Conservation (phyloP, 192 early-diverging fungal species). For the Borealophlyctis nickersoniae region DNA sequence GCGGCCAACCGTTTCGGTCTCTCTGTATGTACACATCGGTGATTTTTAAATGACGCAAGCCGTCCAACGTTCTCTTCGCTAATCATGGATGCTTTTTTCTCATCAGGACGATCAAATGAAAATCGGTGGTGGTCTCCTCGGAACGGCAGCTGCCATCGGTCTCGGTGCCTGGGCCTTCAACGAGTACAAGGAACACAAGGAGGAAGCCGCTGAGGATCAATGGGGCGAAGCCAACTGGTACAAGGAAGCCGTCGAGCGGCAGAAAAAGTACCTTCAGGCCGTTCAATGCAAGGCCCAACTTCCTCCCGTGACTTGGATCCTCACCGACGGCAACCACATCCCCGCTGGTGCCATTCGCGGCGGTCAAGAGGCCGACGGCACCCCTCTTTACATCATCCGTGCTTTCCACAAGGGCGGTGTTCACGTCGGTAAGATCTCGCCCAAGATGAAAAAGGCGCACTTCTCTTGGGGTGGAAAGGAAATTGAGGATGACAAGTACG, state of each 20-base stretch:
- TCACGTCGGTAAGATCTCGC: constrained; percentile 36
- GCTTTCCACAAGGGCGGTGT: constrained; percentile 41
- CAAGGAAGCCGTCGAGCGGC: constrained; percentile 19
- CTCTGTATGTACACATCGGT: too few relatives aligned
- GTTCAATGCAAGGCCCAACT: constrained; percentile 17
- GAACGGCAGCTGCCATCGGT: constrained; percentile 36
- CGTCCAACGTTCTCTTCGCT: too few relatives aligned
- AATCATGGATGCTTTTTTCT: too few relatives aligned
- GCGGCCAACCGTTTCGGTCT: too few relatives aligned
- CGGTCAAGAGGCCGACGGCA: constrained; percentile 57
- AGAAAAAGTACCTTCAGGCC: constrained; percentile 23
- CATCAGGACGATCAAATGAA: too few relatives aligned
- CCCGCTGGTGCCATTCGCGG: constrained; percentile 53
- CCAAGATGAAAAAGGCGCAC: constrained; percentile 34
- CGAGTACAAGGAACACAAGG: constrained; percentile 32
- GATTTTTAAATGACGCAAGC: too few relatives aligned
- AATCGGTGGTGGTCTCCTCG: constrained; percentile 37
- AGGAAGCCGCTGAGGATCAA: constrained; percentile 5
- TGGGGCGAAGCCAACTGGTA: constrained; percentile 23
- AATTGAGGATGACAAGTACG: constrained; percentile 41
- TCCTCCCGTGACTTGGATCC: constrained; percentile 25
- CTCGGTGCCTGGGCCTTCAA: constrained; percentile 34
- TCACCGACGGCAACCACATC: constrained; percentile 22
- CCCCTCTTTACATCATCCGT: constrained; percentile 59
- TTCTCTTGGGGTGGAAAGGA: constrained; percentile 60